Evolutionary conservation across 1,139 yeast species (phyloP).

Genomic region (Candida freyschussii): DNA sequence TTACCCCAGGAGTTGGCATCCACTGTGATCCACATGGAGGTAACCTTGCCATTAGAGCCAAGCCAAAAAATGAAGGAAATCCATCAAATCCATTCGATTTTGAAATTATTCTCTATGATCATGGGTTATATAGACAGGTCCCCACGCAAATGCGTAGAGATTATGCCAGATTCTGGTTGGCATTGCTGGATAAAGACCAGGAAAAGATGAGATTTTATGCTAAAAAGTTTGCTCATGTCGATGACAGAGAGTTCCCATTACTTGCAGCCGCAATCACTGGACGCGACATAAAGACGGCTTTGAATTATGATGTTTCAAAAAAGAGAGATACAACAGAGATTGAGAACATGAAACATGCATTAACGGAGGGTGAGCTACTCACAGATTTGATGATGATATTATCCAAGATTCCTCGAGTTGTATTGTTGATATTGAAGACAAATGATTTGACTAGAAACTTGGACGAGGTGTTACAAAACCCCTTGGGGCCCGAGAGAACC

Average conservation of each 20-base stretch:
- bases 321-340: slow-evolving; percentile 55
- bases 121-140: slow-evolving; percentile 86
- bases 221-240: slow-evolving; percentile 72
- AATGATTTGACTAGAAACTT: slow-evolving; percentile 87
- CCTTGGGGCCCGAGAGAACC: slow-evolving; percentile 84
- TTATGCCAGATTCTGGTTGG: slow-evolving; percentile 91
- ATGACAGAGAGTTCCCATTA: slow-evolving; percentile 71
- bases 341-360: slow-evolving; percentile 55
- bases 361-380: slow-evolving; percentile 58
- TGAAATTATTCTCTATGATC: slow-evolving; percentile 89
- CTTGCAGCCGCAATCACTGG: slow-evolving; percentile 96
- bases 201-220: slow-evolving; percentile 69
- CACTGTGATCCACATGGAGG: slow-evolving; percentile 99
- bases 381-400: slow-evolving; percentile 77
- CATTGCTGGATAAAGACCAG: slow-evolving; percentile 68
- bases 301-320: slow-evolving; percentile 55
- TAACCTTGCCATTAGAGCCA: slow-evolving; percentile 71
- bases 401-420: slow-evolving; percentile 78
- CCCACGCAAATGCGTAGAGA: slow-evolving; percentile 72
- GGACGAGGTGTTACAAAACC: slow-evolving; percentile 78
- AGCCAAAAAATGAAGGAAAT: slow-evolving; percentile 27
- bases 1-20: slow-evolving; percentile 83
- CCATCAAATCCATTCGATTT: slow-evolving; percentile 61
- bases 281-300: slow-evolving; percentile 66
- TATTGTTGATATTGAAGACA: slow-evolving; percentile 81